Percentiles rank a stretch among this genome's conserved stretches.
Conservation (phyloP, 2,329 filamentous ascomycete genomes). For the Botrytis hyacinthi region DNA sequence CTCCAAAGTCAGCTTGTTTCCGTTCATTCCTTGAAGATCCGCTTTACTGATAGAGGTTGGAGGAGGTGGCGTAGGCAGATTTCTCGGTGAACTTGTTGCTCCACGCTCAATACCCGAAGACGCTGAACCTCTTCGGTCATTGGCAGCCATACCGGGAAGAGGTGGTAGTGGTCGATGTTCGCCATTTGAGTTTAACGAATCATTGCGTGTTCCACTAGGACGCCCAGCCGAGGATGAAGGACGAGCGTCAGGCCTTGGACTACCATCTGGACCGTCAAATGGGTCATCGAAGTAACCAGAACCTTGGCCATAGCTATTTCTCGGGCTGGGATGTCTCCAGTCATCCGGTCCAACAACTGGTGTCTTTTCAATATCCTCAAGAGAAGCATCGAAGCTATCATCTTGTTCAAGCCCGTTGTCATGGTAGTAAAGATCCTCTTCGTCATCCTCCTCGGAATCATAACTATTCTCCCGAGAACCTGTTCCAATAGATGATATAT, state of each 20-base stretch:
- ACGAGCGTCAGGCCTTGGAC: conserved; percentile 58
- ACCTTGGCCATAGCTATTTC: conserved; percentile 32
- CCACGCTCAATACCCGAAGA: conserved; percentile 69
- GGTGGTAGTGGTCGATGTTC: conserved; percentile 85
- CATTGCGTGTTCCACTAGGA: conserved; percentile 60
- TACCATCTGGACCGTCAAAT: conserved; percentile 62
- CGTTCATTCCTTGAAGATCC: conserved; percentile 74
- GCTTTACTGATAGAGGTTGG: conserved; percentile 68
- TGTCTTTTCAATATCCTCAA: conserved; percentile 95
- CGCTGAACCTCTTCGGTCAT: conserved; percentile 45
- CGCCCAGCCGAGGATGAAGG: conserved; percentile 42
- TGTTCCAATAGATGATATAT: conserved; percentile 86
- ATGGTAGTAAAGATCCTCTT: conserved; percentile 58
- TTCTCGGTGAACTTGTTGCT: conserved; percentile 59
- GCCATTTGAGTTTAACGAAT: conserved; percentile 73
- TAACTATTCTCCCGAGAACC: conserved; percentile 92
- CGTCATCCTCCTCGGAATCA: conserved; percentile 76
- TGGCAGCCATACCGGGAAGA: conserved; percentile 62
- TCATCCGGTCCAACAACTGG: conserved; percentile 97
- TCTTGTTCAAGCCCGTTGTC: conserved; percentile 58
- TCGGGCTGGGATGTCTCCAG: conserved; percentile 74
- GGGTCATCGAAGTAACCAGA: conserved; percentile 53
- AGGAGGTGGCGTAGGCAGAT: conserved; percentile 68
- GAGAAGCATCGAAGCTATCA: conserved; percentile 92
- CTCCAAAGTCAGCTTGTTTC: conserved; percentile 76